Base-by-base conservation (phyloP, 2,329 filamentous ascomycete genomes). In the Phaeosphaeria sp. region DNA sequence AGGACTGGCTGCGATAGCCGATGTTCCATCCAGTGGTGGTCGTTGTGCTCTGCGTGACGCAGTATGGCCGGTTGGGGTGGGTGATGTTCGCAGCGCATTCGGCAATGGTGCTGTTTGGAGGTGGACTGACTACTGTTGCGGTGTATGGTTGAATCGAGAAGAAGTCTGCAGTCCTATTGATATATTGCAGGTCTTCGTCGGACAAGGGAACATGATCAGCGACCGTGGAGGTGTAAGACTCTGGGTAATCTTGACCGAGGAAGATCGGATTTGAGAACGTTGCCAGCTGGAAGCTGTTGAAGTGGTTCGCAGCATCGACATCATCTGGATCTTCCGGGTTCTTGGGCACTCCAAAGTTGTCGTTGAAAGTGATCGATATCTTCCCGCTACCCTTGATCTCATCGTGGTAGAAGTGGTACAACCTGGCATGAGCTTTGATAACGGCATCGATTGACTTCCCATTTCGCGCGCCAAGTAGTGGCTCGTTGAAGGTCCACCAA, bases 131-230 rank as follows among this genome's bases (percentile, higher is more conserved):
- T 0, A 86, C 81, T 0, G 82, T 83, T 0, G 84, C 82, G 0
- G 84, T 86, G 73, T 88, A 88, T 0, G 84, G 82, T 60, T 88
- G 85, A 39, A 88, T 81, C 6, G 80, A 84, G 40, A 86, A 79
- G 54, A 87, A 83, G 68, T 88, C 86, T 2, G 81, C 79, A 0
- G 83, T 86, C 2, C 71, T 68, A 15, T 72, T 73, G 42, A 74
- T 49, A 45, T 72, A 73, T 25, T 52, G 53, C 2, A 88, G 74
- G 40, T 89, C 79, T 2, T 77, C 73, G 0, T 77, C 61, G 0
- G 76, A 84, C 27, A 88, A 72, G 0, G 80, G 79, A 2, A 82
- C 76, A n/a, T 82, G 78, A 55, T 72, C 68, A 6, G 56, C 46
- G 5, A 72, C 44, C 0, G 66, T 69, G 25, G 55, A 74, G 82